phyloP scores from a whole-genome alignment of 371 early-diverging fungal genomes.

The Furculomyces boomerangus region DNA sequence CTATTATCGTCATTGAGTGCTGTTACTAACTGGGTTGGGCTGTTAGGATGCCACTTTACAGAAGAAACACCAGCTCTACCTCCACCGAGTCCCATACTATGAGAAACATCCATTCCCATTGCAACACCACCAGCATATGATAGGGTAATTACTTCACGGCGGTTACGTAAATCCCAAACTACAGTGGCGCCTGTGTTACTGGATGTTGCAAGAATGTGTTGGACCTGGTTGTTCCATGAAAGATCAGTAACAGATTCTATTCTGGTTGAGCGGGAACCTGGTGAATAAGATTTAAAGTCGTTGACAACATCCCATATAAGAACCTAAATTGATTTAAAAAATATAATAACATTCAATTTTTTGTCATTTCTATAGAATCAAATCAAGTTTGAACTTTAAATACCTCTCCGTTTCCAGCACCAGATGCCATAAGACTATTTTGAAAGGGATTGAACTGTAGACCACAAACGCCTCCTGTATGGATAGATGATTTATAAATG shows the following conservation, averaged over 20 bases:
- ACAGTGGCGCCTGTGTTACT: constrained; percentile 82
- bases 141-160: constrained; percentile 70
- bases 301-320: constrained; percentile 76
- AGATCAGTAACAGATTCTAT: constrained; percentile 76
- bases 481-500: neutral
- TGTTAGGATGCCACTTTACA: constrained; percentile 86
- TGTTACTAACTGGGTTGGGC: constrained; percentile 86
- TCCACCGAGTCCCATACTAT: constrained; percentile 13
- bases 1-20: constrained; percentile 77
- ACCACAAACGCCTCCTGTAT: constrained; percentile 67
- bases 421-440: constrained; percentile 71
- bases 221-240: constrained; percentile 85
- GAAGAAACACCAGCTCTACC: constrained; percentile 57
- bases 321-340: constrained; percentile 26
- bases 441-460: constrained; percentile 85
- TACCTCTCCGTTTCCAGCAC: constrained; percentile 82
- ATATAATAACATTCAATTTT: neutral
- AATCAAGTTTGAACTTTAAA: constrained; percentile 3
- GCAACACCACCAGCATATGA: constrained; percentile 38
- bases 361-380: neutral
- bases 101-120: constrained; percentile 12
- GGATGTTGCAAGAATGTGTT: constrained; percentile 83
- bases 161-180: constrained; percentile 84
- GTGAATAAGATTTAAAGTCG: constrained; percentile 68
- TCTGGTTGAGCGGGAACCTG: constrained; percentile 63